Evolutionary conservation across 2,329 filamentous ascomycete genomes (phyloP), one percentile per base, ranked within the genome.

Genomic region (Fusarium miscanthi): DNA sequence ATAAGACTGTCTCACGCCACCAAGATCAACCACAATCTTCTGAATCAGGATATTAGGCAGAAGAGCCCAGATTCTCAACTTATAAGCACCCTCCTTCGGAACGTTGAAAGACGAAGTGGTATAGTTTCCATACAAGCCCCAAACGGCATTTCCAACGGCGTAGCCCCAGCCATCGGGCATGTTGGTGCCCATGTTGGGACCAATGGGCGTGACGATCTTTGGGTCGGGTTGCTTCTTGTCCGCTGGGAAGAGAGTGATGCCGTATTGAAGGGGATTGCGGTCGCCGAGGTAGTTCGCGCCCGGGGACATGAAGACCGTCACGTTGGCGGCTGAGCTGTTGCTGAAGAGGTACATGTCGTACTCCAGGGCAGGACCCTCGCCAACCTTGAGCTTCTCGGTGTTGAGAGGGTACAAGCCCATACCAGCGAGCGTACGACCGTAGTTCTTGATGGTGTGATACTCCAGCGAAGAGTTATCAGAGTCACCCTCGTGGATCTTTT

Each of bases 271-370:
- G 2, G 87, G 86, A 14, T 81, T 82, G 11, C 79, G 72, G 42
- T 87, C 83, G 31, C 86, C 87, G 7, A 87, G 82, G 74, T 87
- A 87, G 76, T 89, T 89, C 46, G 85, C 83, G 2, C 81, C 83
- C 0, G 87, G 87, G 13, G 86, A 88, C 65, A 90, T 82, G 77
- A 85, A 85, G 6, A 89, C 81, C 0, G 78, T 85, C 3, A 85
- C 79, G 71, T 84, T 84, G 48, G 78, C 79, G 10, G 82, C 83
- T 21, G 81, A 82, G 9, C 84, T 78, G 63, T 85, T 84, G 46
- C 86, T 88, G 81, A 90, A 92, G 17, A 90, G 83, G 79, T 90
- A 92, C 64, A 92, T 75, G 58, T 87, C 83, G 77, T 91, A 93
- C 70, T 89, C 86, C 13, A 92, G 83, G 8, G 85, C 85, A 2